Evolutionary conservation across 352 stramenopile genomes (phyloP), one percentile per base, ranked within the genome.

Genomic region (Globisporangium nodosum): DNA sequence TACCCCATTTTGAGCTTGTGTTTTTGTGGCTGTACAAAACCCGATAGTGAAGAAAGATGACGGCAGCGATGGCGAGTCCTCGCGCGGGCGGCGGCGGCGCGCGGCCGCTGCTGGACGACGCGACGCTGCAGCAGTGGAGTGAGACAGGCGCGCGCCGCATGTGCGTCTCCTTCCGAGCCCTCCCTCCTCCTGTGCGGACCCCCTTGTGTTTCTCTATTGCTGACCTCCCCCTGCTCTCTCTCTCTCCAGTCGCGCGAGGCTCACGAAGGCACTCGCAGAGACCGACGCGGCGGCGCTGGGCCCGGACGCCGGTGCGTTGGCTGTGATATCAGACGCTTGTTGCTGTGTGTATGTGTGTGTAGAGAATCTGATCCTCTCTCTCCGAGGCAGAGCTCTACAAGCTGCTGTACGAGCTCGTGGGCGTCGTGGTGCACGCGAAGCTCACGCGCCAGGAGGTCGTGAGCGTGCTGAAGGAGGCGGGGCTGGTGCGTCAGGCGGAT

Each of bases 391-490:
- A 76, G 49, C 68, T 91, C 8, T 77, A 85, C 46, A 73, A 76
- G 3, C 60, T 91, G 54, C 70, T 91, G 47, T 90, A 93, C 52
- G 84, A 93, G 61, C 79, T 93, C 49, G 60, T 93, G 39, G 88
- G 79, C 76, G 66, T 85, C 58, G 84, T 85, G 3, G 61, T 89
- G n/a, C 69, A 88, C 37, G 68, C 71, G 35, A 90, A 90, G 55
- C 66, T 90, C 30, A 71, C 75, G 16, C 78, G 81, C 11, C 83
- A 88, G n/a, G 80, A 92, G 43, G 69, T 88, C 52, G 58, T 92
- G 31, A 74, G 65, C 27, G 56, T 93, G 42, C 64, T 93, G 16
- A 91, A 91, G 54, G 79, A 93, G 21, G 66, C 68, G 3, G 64
- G 86, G 39, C 46, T 93, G 70, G 75, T 88, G 61, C 52, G 60